Base-by-base conservation (phyloP, 2,329 filamentous ascomycete species). In the Penicillium sp. region DNA sequence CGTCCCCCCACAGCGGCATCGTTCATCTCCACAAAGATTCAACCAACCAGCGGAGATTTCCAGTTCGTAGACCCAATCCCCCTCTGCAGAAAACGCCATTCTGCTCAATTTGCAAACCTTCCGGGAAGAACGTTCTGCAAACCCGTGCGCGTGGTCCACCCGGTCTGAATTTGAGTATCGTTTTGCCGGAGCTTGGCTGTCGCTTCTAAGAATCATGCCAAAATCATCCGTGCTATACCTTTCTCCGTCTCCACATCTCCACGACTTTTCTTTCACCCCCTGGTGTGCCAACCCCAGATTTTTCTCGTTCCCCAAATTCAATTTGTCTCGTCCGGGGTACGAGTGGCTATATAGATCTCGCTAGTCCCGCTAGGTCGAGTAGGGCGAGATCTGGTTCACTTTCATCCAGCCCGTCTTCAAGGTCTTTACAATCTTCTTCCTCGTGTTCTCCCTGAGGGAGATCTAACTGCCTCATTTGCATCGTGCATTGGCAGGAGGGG, bases 211-310 rank as follows among this genome's bases (percentile, higher is more conserved):
- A 16, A 22, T 12, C 12, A 20, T 17, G n/a, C 26, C 29, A 20
- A 25, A 8, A 3, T 12, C 35, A 38, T 41, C 25, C 34, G 44
- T 25, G 42, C 37, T 51, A 50, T 50, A 46, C 39, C 30, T 42
- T 51, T 51, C 47, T 50, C 47, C 43, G 45, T 39, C 30, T 41
- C 32, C 45, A 38, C 42, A 41, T 45, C 32, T 44, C 33, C 45
- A 44, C 37, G 40, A 29, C 45, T 36, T 32, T 14, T 33, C 25
- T 37, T 22, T 22, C 5, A 32, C 28, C 36, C 37, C 42, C 38
- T 41, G 37, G 17, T 30, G 31, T 26, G n/a, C 32, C 17, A 20
- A 37, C 47, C 51, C 49, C 45, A 30, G 49, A 47, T 47, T 47
- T 37, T 27, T 36, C 44, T 38, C 37, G 37, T 37, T 25, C 32